These are phyloP conservation scores for Fusarium falciforme DNA, from an alignment of 2,329 filamentous ascomycete species.

Conservation along the genomic window DNA sequence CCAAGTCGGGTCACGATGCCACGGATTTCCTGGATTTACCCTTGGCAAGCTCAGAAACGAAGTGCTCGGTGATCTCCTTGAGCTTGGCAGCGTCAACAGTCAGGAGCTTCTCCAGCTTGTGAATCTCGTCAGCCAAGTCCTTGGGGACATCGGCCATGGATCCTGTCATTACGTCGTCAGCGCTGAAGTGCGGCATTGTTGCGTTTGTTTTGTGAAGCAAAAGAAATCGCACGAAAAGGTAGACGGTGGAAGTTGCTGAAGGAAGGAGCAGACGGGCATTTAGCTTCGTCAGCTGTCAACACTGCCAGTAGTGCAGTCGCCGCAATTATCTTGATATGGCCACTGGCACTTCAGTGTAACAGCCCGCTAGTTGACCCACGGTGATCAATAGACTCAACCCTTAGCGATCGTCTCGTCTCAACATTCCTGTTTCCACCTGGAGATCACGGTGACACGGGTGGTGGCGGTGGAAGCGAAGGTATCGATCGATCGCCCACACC, in stretches of 20 bases:
- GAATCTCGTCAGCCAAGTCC: conserved; percentile 83
- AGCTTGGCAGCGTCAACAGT: conserved; percentile 81
- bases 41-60: conserved; percentile 87
- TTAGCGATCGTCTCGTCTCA: conserved; percentile 9
- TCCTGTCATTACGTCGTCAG: conserved; percentile 62
- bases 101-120: conserved; percentile 85
- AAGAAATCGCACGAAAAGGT: not conserved
- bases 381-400: not conserved
- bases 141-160: conserved; percentile 93
- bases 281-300: conserved; percentile 8
- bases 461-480: conserved; percentile 1
- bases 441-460: conserved; percentile 26
- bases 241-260: not conserved
- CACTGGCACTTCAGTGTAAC: conserved; percentile 21
- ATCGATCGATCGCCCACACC: not conserved
- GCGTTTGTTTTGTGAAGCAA: not conserved
- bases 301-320: not conserved
- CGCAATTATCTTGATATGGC: conserved; percentile 9
- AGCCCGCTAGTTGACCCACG: conserved; percentile 14
- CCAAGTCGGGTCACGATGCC: not conserved
- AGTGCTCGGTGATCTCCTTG: conserved; percentile 91
- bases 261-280: conserved; percentile 8
- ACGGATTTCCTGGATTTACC: conserved; percentile 59
- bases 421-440: conserved; percentile 13
- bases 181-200: conserved; percentile 1